Base-by-base conservation (phyloP, 2,329 filamentous ascomycete genomes). In the Phoma sp. region DNA sequence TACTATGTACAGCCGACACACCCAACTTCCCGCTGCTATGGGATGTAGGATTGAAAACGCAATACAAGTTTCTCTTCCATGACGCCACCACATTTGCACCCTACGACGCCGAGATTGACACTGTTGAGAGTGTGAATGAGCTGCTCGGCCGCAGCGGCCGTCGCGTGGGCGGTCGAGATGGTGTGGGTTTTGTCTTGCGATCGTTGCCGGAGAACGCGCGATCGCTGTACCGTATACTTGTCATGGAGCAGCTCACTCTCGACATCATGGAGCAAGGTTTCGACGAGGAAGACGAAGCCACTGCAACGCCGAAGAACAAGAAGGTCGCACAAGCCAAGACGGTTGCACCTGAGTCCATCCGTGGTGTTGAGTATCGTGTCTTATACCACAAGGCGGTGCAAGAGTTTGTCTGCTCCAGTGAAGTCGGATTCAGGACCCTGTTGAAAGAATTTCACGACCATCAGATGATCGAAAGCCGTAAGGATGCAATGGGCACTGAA, bases 381-480 rank as follows among this genome's bases (percentile, higher is more conserved):
- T 76, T 99, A 60, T 99, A 98, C 71, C 92, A 96, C 72, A 97
- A 96, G 78, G 93, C 95, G 2, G 89, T 93, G 5, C 93, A 97
- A 76, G 92, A 96, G 70, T 98, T 99, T 74, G 95, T 99, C 42
- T 97, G 93, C 74, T 95, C 91, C 65, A 96, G 90, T 56, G 95
- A 98, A 78, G 92, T 98, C 84, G 92, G 91, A 58, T 98, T 98
- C 78, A 84, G 95, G 56, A 96, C 93, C 21, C 74, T 99, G 71
- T 77, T 99, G 59, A 98, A 98, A 77, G 95, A 99, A 84, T 95
- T 99, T 74, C 92, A 97, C 72, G 95, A 99, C 68, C 95, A 99
- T 78, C 92, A 97, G 70, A 98, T 99, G 87, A 90, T 99, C 59
- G 91, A 91, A 49, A 96, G 90, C 57, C 86, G 87, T 58, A 93